Conservation (phyloP, 169 alveolate genomes). For the Cystoisospora suis region DNA sequence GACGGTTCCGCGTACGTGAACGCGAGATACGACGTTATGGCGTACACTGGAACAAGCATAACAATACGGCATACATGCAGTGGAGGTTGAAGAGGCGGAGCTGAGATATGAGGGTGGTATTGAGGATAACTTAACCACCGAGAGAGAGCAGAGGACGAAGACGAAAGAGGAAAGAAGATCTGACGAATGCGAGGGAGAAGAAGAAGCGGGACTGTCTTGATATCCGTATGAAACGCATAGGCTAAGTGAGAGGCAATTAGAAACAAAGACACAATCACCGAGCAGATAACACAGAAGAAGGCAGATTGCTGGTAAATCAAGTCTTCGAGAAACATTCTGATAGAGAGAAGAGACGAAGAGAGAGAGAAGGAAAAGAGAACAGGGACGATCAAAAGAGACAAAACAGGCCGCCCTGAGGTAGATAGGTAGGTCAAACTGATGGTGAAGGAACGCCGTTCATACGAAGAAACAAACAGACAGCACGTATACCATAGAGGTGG, state of each 20-base stretch:
- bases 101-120: background rate
- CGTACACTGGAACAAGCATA: conserved; percentile 45
- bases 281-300: background rate
- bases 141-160: background rate
- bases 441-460: too few relatives aligned
- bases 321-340: conserved; percentile 2
- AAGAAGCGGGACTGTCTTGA: background rate
- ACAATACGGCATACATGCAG: conserved; percentile 30
- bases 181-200: background rate
- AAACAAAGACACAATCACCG: background rate
- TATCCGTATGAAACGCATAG: background rate
- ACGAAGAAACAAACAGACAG: too few relatives aligned
- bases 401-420: too few relatives aligned
- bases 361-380: background rate
- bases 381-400: background rate
- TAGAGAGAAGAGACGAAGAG: background rate
- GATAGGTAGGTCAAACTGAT: too few relatives aligned
- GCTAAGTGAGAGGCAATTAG: background rate
- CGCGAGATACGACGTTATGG: conserved; percentile 18
- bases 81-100: background rate
- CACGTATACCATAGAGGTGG: too few relatives aligned
- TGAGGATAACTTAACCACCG: background rate
- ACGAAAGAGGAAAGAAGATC: background rate
- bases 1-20: conserved; percentile 18
- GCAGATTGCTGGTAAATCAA: conserved; percentile 7